Evolutionary conservation across 768 basidiomycete species (phyloP).

Genomic region (Pholiota conissans): DNA sequence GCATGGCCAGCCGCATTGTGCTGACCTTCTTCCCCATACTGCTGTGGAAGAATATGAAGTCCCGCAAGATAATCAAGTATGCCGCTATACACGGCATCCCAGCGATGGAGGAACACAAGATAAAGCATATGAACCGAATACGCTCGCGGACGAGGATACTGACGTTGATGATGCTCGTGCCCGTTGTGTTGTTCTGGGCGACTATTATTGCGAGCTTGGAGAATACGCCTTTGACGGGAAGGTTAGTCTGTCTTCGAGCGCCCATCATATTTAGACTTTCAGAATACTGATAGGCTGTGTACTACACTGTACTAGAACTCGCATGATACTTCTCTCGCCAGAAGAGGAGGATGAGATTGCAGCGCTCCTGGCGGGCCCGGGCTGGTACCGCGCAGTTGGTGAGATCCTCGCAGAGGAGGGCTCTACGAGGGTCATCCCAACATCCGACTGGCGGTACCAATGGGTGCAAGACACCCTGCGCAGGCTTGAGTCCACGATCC

Average conservation of each 20-base stretch:
- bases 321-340: constrained; percentile 86
- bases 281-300: constrained; percentile 1
- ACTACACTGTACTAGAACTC: too few species aligned
- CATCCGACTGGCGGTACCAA: constrained; percentile 83
- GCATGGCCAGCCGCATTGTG: constrained; percentile 68
- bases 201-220: constrained; percentile 75
- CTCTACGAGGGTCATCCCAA: constrained; percentile 61
- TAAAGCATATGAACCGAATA: constrained; percentile 45
- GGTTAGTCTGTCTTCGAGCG: constrained; percentile 43
- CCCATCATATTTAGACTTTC: not conserved
- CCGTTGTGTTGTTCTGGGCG: constrained; percentile 60
- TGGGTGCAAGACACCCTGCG: constrained; percentile 87
- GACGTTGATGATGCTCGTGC: constrained; percentile 59
- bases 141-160: constrained; percentile 49
- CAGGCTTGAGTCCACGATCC: constrained; percentile 73
- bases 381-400: constrained; percentile 84
- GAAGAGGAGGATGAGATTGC: constrained; percentile 92
- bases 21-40: constrained; percentile 76
- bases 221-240: constrained; percentile 81
- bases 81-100: constrained; percentile 52
- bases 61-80: constrained; percentile 48
- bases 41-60: constrained; percentile 55
- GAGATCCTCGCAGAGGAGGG: constrained; percentile 73
- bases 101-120: constrained; percentile 53
- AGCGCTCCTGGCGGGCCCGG: constrained; percentile 74